A percentile compares a stretch with the other conserved stretches of the same genome.
Conservation (phyloP, 2,329 filamentous ascomycete species). For the Hymenoscyphus fraxineus region DNA sequence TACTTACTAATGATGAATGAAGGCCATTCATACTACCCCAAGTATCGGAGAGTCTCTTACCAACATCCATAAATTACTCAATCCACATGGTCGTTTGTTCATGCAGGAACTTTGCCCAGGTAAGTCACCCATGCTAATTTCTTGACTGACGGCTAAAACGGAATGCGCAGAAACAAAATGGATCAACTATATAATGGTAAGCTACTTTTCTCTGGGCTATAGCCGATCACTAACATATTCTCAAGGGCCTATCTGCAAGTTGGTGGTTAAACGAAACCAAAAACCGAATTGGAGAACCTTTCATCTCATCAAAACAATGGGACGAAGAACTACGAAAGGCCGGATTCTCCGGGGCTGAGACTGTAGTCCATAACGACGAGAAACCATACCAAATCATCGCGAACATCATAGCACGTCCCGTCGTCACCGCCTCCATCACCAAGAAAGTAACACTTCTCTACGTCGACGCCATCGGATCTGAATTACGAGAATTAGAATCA, state of each 20-base stretch:
- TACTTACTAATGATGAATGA: not conserved
- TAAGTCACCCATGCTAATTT: not conserved
- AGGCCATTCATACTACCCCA: conserved; percentile 28
- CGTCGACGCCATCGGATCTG: not conserved
- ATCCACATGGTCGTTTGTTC: conserved; percentile 20
- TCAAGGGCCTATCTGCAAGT: conserved; percentile 14
- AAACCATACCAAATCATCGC: conserved; percentile 24
- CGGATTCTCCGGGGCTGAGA: conserved; percentile 36
- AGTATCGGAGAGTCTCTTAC: conserved; percentile 16
- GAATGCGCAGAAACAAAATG: not conserved
- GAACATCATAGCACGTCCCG: conserved; percentile 22
- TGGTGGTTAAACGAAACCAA: conserved; percentile 27
- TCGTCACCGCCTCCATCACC: not conserved
- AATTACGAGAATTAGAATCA: not conserved
- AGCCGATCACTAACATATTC: not conserved
- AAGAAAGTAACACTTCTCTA: conserved; percentile 10
- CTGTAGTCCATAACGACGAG: conserved; percentile 24
- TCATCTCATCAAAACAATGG: conserved; percentile 29
- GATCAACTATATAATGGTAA: not conserved
- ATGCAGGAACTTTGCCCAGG: conserved; percentile 13
- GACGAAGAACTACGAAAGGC: conserved; percentile 24
- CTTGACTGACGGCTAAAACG: not conserved
- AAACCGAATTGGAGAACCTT: conserved; percentile 26
- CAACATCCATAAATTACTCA: conserved; percentile 23
- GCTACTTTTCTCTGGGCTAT: not conserved